Evolutionary conservation across 257 asterid genomes (phyloP), one percentile per base, ranked within the genome.

Genomic region (Echium plantagineum): DNA sequence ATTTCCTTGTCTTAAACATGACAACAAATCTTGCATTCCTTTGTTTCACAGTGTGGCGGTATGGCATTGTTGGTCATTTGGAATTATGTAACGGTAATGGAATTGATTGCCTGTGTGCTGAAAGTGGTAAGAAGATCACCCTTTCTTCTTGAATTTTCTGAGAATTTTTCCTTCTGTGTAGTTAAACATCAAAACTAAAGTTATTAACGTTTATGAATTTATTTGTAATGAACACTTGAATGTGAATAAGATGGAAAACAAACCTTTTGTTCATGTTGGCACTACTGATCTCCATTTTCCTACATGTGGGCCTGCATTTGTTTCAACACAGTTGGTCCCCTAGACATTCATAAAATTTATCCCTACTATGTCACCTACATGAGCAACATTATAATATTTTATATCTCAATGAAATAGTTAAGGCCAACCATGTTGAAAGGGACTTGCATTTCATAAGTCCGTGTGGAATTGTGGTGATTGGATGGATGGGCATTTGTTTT

Each of bases 11-110:
- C 2, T 35, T 7, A 35, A 35, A 67, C 69, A 68, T 61, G 75
- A 64, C 73, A 61, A 64, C 73, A 66, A 65, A 54, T 60, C n/a
- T 57, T 38, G 46, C 62, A 66, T 74, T 62, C 51, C 30, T 19
- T 30, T 63, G 53, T 69, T 68, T 64, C 72, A 63, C 82, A 90
- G 96, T 96, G 62, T 90, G 97, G 97, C 87, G 96, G 96, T 90
- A 87, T 77, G 96, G 97, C 46, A 79, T 90, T 64, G 94, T 87
- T 63, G 95, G 94, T 67, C 97, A 90, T 85, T 77, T 81, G 74
- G 90, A 87, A 78, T 74, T 94, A 52, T 90, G 97, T 67, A 84
- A 83, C 42, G 89, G 96, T 48, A 67, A 77, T 71, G 63, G 74
- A 63, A 71, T 54, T 66, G 77, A 73, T 83, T 90, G 97, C 85